A percentile compares a stretch with the other conserved stretches of the same genome.
Conservation (phyloP, 2,329 filamentous ascomycete genomes). For the Parafenestella ontariensis region DNA sequence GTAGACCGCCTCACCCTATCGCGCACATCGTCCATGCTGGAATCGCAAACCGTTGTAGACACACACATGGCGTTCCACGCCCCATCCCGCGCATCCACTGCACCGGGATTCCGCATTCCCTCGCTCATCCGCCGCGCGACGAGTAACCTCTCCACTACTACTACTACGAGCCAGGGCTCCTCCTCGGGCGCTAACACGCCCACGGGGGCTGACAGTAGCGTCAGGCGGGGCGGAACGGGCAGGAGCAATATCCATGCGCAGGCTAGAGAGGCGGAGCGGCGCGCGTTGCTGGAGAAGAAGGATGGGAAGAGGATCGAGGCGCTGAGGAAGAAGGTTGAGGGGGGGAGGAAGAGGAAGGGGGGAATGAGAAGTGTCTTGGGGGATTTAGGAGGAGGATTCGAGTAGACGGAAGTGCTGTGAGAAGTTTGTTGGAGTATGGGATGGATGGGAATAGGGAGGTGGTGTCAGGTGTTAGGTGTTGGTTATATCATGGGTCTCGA, state of each 20-base stretch:
- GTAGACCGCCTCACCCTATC: slow-evolving; percentile 79
- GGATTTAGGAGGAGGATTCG: slow-evolving; percentile 45
- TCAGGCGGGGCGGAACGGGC: slow-evolving; percentile 61
- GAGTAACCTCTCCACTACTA: slow-evolving; percentile 53
- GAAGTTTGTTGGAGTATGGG: not conserved
- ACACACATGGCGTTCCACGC: slow-evolving; percentile 64
- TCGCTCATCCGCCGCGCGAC: slow-evolving; percentile 76
- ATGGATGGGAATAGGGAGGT: too few relatives aligned
- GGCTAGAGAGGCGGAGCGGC: slow-evolving; percentile 64
- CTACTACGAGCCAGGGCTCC: slow-evolving; percentile 35
- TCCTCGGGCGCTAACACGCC: slow-evolving; percentile 39
- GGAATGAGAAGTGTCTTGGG: slow-evolving; percentile 44
- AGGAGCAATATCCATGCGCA: slow-evolving; percentile 67
- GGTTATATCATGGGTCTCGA: not conserved
- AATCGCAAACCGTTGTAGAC: slow-evolving; percentile 34
- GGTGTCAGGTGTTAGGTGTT: too few relatives aligned
- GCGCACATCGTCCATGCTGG: slow-evolving; percentile 52
- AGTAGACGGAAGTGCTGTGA: slow-evolving; percentile 23
- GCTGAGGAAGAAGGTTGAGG: slow-evolving; percentile 53
- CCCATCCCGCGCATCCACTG: slow-evolving; percentile 47
- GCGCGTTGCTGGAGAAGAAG: slow-evolving; percentile 58
- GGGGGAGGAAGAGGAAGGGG: slow-evolving; percentile 28
- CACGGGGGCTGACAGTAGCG: slow-evolving; percentile 43
- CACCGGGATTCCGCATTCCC: slow-evolving; percentile 68
- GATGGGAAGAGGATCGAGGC: slow-evolving; percentile 59